Base-by-base conservation (phyloP, 2,329 filamentous ascomycete species). In the Sclerotinia sclerotiorum region DNA sequence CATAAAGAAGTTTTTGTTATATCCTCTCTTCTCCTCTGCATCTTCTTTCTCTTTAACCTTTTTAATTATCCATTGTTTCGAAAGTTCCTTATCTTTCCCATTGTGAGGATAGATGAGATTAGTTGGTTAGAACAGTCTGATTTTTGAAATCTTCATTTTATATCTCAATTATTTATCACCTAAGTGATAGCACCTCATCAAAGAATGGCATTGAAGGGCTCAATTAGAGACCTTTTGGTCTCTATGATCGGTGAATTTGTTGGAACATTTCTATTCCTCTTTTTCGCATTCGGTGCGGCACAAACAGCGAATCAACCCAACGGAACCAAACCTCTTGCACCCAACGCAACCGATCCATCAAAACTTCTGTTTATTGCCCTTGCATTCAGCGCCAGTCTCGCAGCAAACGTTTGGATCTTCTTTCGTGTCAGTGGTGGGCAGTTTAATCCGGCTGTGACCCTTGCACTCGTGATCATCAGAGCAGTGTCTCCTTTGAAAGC, bases 321-420 rank as follows among this genome's bases (percentile, higher is more conserved):
- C 15, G 49, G 68, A 21, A 69, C 46, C 29, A 57, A 32, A 15
- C 44, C 60, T 32, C 57, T 39, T n/a, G 63, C 57, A 24, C 35
- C 56, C 17, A 65, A 61, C 46, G 29, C 51, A 1, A 70, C 75
- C 15, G 79, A 79, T 46, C n/a, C 74, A 76, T 10, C 70, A 21
- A 65, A 32, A 73, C 83, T 82, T 81, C 46, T 79, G 3, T 80
- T 77, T 69, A 67, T 68, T 52, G 49, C 69, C 3, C 58, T 74
- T 15, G 69, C 62, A 5, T 77, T 76, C 44, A 51, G 67, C 5
- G 35, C 83, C 17, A 81, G 84, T 2, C 75, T 87, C 24, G 79
- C 82, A 3, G 81, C 84, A 69, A 86, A 84, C 66, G 84, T 85
- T 19, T 87, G 84, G 84, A 80, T 85, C 39, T 87, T 87, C 73